These are phyloP conservation scores for Diversispora eburnea DNA, from an alignment of 192 early-diverging fungal genomes.

Conservation along the genomic window DNA sequence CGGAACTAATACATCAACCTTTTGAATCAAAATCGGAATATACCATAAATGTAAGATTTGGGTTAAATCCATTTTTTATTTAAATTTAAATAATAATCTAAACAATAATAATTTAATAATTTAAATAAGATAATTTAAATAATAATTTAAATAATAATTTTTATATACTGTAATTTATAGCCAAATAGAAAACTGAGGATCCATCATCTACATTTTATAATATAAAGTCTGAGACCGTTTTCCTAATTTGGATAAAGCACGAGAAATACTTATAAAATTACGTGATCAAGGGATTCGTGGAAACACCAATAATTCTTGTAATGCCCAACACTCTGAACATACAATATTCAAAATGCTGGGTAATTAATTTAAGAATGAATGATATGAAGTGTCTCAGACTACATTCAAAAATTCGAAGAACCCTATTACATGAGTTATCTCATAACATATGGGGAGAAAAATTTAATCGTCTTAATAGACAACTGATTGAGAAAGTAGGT, in stretches of 20 bases:
- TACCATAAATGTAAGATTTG: constrained; percentile 6
- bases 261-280: constrained; percentile 58
- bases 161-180: constrained; percentile 1
- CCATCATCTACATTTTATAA: constrained; percentile 48
- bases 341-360: constrained; percentile 63
- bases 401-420: constrained; percentile 61
- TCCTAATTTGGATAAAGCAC: constrained; percentile 48
- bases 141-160: neutral
- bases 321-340: constrained; percentile 63
- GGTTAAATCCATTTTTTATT: neutral
- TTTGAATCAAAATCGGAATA: constrained; percentile 12
- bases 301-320: constrained; percentile 67
- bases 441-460: constrained; percentile 67
- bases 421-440: constrained; percentile 74
- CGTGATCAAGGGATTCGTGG: constrained; percentile 54
- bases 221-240: constrained; percentile 57
- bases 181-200: constrained; percentile 5
- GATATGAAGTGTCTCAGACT: constrained; percentile 71
- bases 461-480: constrained; percentile 69
- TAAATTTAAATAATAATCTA: neutral
- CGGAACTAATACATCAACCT: constrained; percentile 25
- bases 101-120: too few relatives aligned
- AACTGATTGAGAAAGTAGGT: constrained; percentile 67
- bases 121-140: too few relatives aligned
- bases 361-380: constrained; percentile 74